Percentiles rank a stretch among this genome's conserved stretches.
Conservation (phyloP, 768 basidiomycete species). For the Phaeolepiota aurea region DNA sequence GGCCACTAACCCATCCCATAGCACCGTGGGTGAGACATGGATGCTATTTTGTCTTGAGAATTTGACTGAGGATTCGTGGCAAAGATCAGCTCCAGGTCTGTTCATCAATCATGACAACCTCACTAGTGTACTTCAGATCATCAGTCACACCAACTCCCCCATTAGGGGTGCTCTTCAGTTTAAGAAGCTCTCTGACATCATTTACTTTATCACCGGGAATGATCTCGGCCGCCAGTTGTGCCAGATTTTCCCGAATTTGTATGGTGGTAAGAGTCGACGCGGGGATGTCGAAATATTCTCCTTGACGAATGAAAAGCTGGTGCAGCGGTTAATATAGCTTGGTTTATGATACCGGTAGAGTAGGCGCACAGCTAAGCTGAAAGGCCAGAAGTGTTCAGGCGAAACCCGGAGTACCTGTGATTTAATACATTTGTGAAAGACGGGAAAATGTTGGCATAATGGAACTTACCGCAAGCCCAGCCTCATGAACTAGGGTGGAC, state of each 20-base stretch:
- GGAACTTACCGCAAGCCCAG: slow-evolving; percentile 60
- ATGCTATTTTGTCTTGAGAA: slow-evolving; percentile 85
- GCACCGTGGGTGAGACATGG: slow-evolving; percentile 80
- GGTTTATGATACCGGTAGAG: not conserved
- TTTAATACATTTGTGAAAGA: too few species aligned
- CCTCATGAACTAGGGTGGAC: slow-evolving; percentile 77
- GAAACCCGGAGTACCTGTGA: slow-evolving; percentile 58
- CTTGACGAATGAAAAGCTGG: slow-evolving; percentile 77
- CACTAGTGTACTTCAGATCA: slow-evolving; percentile 85
- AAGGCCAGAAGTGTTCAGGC: slow-evolving; percentile 76
- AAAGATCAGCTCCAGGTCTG: not conserved
- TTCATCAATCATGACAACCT: slow-evolving; percentile 15
- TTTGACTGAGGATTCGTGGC: slow-evolving; percentile 54
- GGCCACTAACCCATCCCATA: slow-evolving; percentile 71
- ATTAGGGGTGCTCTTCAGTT: slow-evolving; percentile 57
- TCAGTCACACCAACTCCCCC: slow-evolving; percentile 79
- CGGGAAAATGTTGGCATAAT: not conserved
- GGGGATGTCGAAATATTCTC: slow-evolving; percentile 75
- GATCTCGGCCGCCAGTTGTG: slow-evolving; percentile 44
- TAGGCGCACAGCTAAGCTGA: slow-evolving; percentile 50
- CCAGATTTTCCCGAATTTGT: slow-evolving; percentile 70
- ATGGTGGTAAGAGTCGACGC: slow-evolving; percentile 55
- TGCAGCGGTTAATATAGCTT: slow-evolving; percentile 3
- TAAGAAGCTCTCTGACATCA: slow-evolving; percentile 54
- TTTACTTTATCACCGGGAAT: slow-evolving; percentile 41